phyloP scores from a whole-genome alignment of 1,139 yeast species.

The Protomyces gravidus region DNA sequence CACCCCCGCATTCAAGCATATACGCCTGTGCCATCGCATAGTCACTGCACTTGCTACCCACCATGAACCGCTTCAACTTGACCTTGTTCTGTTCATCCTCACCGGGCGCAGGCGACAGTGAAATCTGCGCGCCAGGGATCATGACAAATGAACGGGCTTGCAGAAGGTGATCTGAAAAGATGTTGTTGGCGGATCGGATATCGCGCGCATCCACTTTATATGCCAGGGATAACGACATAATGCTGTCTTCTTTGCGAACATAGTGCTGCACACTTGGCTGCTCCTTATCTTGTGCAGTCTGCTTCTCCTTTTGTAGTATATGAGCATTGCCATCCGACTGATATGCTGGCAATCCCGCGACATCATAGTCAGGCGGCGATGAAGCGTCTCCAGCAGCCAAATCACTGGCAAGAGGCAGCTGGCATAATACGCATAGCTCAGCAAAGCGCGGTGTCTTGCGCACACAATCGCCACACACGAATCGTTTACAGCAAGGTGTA shows the following conservation, averaged over 20 bases:
- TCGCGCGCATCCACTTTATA: slow-evolving; percentile 2
- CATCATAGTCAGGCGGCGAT: not conserved
- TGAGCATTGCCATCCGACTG: too few relatives aligned
- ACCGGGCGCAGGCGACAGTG: slow-evolving; percentile 10
- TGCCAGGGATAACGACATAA: slow-evolving; percentile 1
- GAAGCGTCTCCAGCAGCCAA: not conserved
- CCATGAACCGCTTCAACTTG: slow-evolving; percentile 23
- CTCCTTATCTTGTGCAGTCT: not conserved
- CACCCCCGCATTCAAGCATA: slow-evolving; percentile 14
- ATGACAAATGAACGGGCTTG: slow-evolving; percentile 24
- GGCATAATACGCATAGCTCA: slow-evolving; percentile 15
- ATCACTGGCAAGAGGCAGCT: slow-evolving; percentile 16
- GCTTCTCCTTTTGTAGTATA: not conserved
- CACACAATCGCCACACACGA: slow-evolving; percentile 20
- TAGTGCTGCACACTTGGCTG: slow-evolving; percentile 15
- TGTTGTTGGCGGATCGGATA: slow-evolving; percentile 9
- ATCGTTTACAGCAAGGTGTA: slow-evolving; percentile 24
- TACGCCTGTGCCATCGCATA: slow-evolving; percentile 20
- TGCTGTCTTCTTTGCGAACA: slow-evolving; percentile 16
- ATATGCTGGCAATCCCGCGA: slow-evolving; percentile 5
- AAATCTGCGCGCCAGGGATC: slow-evolving; percentile 16
- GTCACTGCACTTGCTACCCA: slow-evolving; percentile 17
- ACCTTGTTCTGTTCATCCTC: slow-evolving; percentile 20
- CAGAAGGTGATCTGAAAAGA: slow-evolving; percentile 10
- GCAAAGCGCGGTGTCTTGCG: slow-evolving; percentile 3